Base-by-base conservation (phyloP, 305 asterid genomes). In the Solanum chacoense region DNA sequence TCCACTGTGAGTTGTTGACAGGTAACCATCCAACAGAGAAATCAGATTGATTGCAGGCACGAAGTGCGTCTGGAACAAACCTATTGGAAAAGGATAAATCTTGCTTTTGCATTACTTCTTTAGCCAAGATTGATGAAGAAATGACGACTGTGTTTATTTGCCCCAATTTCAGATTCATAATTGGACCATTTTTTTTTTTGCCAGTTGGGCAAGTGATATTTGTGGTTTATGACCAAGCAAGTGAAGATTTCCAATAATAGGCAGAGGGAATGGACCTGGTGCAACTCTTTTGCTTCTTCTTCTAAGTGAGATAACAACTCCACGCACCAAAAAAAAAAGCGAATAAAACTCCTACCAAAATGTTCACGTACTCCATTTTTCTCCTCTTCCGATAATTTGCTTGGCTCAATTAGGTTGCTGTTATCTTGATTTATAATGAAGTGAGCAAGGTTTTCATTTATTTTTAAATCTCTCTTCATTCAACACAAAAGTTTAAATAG, bases 11-110 rank as follows among this genome's bases (percentile, higher is more conserved):
- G 9, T 91, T 91, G 31, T 80, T 81, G 71, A 89, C 94, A 1
- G 98, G 96, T 8, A 94, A 91, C 94, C 94, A 95, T 13, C 89
- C 90, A 45, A 93, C 90, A 16, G 98, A 95, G 90, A 86, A 91
- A 55, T 92, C 93, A 92, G 86, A 89, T 28, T 94, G 98, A 85
- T 94, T 92, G 85, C 92, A 93, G 3, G 94, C 94, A 9, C 90
- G 90, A 31, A 91, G 38, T 9, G 97, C 94, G 35, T 91, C 79
- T 12, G 95, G 95, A 55, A 89, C 24, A 36, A 45, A 87, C 34
- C 97, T 38, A 89, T 89, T 89, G 22, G 96, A 93, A 37, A 94
- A 93, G 1, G 87, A 88, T 5, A 91, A 87, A 89, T 96, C 98
- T 42, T 94, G 94, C 75, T 93, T 95, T 32, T 93, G 96, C 72